These are phyloP conservation scores for Chlorella sorokiniana DNA, from an alignment of 139 green algal species.

Conservation along the genomic window DNA sequence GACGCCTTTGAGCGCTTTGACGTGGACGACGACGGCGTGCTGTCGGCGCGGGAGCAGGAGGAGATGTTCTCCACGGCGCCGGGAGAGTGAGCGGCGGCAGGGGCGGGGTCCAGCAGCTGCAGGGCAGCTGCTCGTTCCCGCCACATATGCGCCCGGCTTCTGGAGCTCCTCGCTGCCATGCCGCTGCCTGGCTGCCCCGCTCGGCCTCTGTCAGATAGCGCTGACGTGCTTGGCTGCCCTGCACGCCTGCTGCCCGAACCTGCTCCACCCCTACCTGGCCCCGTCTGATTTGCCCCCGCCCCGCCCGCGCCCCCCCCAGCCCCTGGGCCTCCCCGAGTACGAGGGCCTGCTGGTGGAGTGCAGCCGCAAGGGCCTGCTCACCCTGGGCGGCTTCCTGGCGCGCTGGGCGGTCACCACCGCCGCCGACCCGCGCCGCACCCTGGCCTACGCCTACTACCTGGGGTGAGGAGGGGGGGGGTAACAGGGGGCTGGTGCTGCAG, in stretches of 20 bases:
- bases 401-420: slow-evolving; percentile 57
- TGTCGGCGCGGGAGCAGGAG: slow-evolving; percentile 53
- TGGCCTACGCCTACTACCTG: slow-evolving; percentile 80
- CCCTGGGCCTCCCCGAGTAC: slow-evolving; percentile 38
- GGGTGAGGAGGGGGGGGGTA: slow-evolving; percentile 39
- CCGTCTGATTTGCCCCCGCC: background rate
- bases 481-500: background rate
- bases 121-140: too few species aligned
- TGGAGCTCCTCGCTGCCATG: too few species aligned
- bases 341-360: slow-evolving; percentile 54
- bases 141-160: too few species aligned
- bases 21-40: slow-evolving; percentile 55
- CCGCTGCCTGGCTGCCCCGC: too few species aligned
- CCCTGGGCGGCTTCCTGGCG: slow-evolving; percentile 61
- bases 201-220: too few species aligned
- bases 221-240: background rate
- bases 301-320: slow-evolving; percentile 14
- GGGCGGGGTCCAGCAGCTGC: too few species aligned
- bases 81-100: slow-evolving; percentile 19
- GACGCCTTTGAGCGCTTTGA: slow-evolving; percentile 62
- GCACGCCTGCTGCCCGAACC: background rate
- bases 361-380: slow-evolving; percentile 44
- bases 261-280: too few species aligned
- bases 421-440: slow-evolving; percentile 49
- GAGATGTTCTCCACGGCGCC: slow-evolving; percentile 69